phyloP scores from a whole-genome alignment of 148 eudicot genomes.

The Chenopodium formosanum region DNA sequence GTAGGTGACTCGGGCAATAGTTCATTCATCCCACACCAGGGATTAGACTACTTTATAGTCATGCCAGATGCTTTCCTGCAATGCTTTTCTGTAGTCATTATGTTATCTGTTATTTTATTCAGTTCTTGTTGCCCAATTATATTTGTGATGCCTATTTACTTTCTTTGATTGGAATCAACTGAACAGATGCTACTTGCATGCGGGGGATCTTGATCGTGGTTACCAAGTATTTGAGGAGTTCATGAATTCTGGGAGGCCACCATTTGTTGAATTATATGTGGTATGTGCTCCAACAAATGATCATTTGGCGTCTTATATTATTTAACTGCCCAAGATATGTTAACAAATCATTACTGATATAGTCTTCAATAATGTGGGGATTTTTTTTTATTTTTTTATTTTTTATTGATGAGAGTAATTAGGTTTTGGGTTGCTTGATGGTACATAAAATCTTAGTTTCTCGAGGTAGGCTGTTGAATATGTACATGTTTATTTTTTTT shows the following conservation, averaged over 20 bases:
- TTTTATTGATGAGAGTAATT: background rate
- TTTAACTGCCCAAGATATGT: background rate
- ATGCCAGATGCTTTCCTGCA: background rate
- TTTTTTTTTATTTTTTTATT: background rate
- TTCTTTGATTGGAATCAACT: conserved; percentile 14
- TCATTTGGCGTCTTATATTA: background rate
- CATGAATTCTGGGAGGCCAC: conserved; percentile 52
- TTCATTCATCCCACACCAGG: background rate
- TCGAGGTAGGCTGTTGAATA: background rate
- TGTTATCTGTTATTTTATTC: background rate
- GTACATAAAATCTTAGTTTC: background rate
- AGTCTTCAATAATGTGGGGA: background rate
- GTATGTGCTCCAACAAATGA: conserved; percentile 41
- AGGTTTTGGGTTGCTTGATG: background rate
- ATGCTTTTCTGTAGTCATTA: background rate
- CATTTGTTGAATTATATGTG: conserved; percentile 50
- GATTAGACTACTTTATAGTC: background rate
- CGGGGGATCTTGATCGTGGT: conserved; percentile 71
- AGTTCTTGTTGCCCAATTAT: background rate
- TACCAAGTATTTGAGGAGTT: conserved; percentile 55
- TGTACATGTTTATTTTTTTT: background rate
- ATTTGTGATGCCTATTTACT: background rate
- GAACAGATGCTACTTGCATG: conserved; percentile 74
- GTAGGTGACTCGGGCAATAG: background rate
- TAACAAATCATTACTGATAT: background rate